Base-by-base conservation (phyloP, 805 yeast genomes). In the Schizosaccharomyces cryophilus region DNA sequence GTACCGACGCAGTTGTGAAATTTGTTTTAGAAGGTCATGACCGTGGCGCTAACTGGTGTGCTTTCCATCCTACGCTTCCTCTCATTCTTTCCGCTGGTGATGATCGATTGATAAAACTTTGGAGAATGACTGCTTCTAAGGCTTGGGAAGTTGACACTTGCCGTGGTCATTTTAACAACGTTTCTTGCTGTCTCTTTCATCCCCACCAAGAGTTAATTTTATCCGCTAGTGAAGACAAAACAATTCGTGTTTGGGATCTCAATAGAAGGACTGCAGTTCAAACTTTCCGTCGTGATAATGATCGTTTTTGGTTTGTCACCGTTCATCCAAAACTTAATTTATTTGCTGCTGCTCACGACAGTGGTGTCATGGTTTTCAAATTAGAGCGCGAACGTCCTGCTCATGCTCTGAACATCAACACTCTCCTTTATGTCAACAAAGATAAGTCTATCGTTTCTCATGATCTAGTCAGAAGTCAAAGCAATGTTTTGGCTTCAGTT, bases 71-170 rank as follows among this genome's bases (percentile, higher is more conserved):
- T 58, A 87, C 90, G 29, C 77, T 88, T 70, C 97, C 97, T 15
- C 77, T 93, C 66, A 88, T 93, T 69, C 95, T 89, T 21, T 87
- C 96, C 19, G 95, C 90, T 67, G 94, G 94, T 71, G 99, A 93
- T 71, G 99, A 93, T 70, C 80, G 97, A 66, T 83, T 90, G 65
- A 87, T 93, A 62, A 90, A 90, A 72, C 76, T 94, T 65, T 93
- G 98, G 98, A 80, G 97, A 73, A 87, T 88, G 96, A 83, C 88
- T 68, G 96, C 93, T 66, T 82, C 95, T 45, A 87, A 89, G 73
- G 98, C 98, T 29, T 93, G 97, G 97, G 98, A 94, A 72, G 95
- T 94, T 63, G 99, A 93, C 71, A 86, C 96, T 31, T 90, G 96
- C 73, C 81, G 98, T 69, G 98, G 98, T 62, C 99, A 93, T 73